Base-by-base conservation (phyloP, 2,329 filamentous ascomycete species). In the Aulographum hederae region DNA sequence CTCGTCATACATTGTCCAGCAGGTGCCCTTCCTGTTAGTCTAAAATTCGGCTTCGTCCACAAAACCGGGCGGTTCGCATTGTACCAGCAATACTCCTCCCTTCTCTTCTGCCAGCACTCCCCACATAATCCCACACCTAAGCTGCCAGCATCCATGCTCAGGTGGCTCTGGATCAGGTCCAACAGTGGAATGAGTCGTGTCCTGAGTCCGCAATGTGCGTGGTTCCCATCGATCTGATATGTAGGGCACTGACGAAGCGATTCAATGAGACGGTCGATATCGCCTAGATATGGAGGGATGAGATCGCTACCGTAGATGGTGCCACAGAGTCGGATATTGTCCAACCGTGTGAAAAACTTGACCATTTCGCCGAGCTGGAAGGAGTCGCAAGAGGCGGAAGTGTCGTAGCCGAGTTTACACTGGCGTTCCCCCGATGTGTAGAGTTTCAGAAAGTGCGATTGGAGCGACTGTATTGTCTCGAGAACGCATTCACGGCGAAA, bases 311-410 rank as follows among this genome's bases (percentile, higher is more conserved):
- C 49, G 35, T 53, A 52, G 11, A 65, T 52, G 15, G 50, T 54
- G 17, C 57, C 52, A 36, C 56, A 50, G 1, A 80, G 52, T 23
- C 63, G 66, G 3, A 81, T 44, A 0, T 79, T 65, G 18, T 65
- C 61, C 39, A 70, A 69, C 39, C 63, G 62, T 11, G 60, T 54
- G 21, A 84, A 65, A 50, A 84, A 84, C 40, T 71, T 72, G 39
- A 81, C 53, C 62, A 79, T 79, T 52, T 84, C 76, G 15, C 78
- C 78, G 1, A 85, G 65, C 51, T 85, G 78, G 44, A 77, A 85
- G 2, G 71, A 73, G 53, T 85, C 78, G 48, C 78, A 84, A 26
- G 76, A 69, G 2, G 65, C 53, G 38, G 71, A 78, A 2, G 70
- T 73, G 44, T 80, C 76, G 50, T 84, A 84, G 32, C 78, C 77